phyloP scores from a whole-genome alignment of 164 flowering plant species.

The Echeveria elegans region DNA sequence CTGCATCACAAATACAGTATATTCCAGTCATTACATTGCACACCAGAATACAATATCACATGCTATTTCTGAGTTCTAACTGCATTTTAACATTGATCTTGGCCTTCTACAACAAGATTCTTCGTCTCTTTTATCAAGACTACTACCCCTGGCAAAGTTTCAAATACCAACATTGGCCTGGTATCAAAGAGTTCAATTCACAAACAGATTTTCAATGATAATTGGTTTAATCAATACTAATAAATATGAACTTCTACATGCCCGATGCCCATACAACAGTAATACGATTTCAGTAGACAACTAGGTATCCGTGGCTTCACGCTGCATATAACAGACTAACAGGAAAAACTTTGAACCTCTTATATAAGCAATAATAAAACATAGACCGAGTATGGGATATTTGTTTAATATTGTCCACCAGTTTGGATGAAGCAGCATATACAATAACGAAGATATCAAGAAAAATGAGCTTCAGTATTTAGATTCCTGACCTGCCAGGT shows the following conservation, averaged over 20 bases:
- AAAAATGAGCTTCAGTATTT: neutral
- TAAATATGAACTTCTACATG: neutral
- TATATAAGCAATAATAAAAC: neutral
- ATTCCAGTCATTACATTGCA: neutral
- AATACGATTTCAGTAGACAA: neutral
- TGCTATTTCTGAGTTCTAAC: neutral
- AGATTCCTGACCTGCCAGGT: constrained; percentile 60
- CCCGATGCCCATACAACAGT: neutral
- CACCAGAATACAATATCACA: neutral
- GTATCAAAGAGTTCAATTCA: too few species aligned
- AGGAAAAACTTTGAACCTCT: neutral
- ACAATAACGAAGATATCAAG: neutral
- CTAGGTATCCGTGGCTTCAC: neutral
- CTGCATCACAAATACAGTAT: constrained; percentile 21
- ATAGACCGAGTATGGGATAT: neutral
- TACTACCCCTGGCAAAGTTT: too few species aligned
- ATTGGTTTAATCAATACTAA: neutral
- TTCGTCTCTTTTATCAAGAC: too few species aligned
- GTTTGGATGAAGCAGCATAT: neutral
- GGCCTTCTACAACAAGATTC: too few species aligned
- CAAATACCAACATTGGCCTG: too few species aligned
- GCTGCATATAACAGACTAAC: neutral
- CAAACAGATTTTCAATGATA: too few species aligned
- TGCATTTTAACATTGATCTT: too few species aligned
- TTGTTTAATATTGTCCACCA: neutral